Percentiles rank a stretch among this genome's conserved stretches.
phyloP scores from a whole-genome alignment of 768 basidiomycete species.

The Mycena venus region DNA sequence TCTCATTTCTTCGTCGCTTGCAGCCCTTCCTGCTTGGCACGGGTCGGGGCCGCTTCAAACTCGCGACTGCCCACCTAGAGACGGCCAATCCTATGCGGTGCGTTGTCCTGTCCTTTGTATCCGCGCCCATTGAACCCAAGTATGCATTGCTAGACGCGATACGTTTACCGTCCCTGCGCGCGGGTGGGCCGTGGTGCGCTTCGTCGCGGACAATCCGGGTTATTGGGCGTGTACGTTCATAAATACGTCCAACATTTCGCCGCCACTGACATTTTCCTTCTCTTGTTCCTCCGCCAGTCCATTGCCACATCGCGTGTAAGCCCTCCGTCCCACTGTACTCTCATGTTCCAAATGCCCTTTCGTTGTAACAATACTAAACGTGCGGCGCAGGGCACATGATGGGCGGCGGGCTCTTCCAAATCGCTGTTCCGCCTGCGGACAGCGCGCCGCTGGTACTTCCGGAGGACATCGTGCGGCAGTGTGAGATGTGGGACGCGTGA shows the following conservation, averaged over 20 bases:
- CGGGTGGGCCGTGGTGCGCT: slow-evolving; percentile 26
- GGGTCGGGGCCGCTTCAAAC: slow-evolving; percentile 25
- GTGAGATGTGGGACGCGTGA: slow-evolving; percentile 2
- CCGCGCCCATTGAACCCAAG: too few relatives aligned
- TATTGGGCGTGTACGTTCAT: slow-evolving; percentile 35
- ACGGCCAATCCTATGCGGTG: slow-evolving; percentile 12
- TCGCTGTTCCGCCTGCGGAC: slow-evolving; percentile 20
- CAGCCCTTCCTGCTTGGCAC: slow-evolving; percentile 30
- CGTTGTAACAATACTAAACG: too few relatives aligned
- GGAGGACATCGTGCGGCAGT: slow-evolving; percentile 20
- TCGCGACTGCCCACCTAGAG: background rate
- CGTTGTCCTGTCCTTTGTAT: background rate
- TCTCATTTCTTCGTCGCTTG: background rate
- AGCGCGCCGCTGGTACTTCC: slow-evolving; percentile 3
- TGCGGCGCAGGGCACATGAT: slow-evolving; percentile 33
- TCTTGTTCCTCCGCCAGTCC: background rate
- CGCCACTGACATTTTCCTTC: too few relatives aligned
- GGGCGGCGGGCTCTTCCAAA: slow-evolving; percentile 29
- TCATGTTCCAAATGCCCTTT: too few relatives aligned
- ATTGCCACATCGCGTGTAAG: slow-evolving; percentile 33
- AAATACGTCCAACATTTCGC: too few relatives aligned
- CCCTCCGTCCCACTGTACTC: too few relatives aligned
- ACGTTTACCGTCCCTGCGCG: slow-evolving; percentile 23
- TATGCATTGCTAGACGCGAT: slow-evolving; percentile 26
- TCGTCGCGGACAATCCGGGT: slow-evolving; percentile 28